These are phyloP conservation scores for Hsuehochloa calcarea DNA, from an alignment of 176 grass and related monocot species.

Conservation along the genomic window DNA sequence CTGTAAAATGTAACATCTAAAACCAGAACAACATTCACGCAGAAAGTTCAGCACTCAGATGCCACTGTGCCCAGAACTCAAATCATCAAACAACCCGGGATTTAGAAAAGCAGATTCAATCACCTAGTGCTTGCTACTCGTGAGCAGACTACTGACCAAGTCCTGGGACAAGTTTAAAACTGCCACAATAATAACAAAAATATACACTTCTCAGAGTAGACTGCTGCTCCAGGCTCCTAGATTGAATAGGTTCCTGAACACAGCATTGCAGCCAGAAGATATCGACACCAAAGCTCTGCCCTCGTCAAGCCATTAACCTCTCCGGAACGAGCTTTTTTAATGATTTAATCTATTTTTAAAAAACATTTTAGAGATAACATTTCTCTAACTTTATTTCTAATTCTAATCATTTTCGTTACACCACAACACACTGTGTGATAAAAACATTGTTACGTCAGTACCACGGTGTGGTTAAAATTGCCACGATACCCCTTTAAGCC, in stretches of 20 bases:
- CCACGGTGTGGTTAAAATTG: too few species aligned
- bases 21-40: neutral
- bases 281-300: constrained; percentile 1
- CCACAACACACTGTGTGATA: too few species aligned
- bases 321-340: too few species aligned
- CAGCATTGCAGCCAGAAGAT: neutral
- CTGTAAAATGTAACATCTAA: neutral
- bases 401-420: too few species aligned
- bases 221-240: neutral
- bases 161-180: neutral
- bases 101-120: neutral
- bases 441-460: too few species aligned
- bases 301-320: neutral
- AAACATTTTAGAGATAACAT: too few species aligned
- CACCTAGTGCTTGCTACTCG: neutral
- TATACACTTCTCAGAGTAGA: neutral
- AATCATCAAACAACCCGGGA: neutral
- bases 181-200: neutral
- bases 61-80: neutral
- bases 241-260: neutral
- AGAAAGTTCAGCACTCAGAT: neutral
- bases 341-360: too few species aligned
- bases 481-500: too few species aligned
- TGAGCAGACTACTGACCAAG: neutral
- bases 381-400: too few species aligned